Evolutionary conservation across 1,284 basidiomycete genomes (phyloP).

Genomic region (Golubevia pallescens): DNA sequence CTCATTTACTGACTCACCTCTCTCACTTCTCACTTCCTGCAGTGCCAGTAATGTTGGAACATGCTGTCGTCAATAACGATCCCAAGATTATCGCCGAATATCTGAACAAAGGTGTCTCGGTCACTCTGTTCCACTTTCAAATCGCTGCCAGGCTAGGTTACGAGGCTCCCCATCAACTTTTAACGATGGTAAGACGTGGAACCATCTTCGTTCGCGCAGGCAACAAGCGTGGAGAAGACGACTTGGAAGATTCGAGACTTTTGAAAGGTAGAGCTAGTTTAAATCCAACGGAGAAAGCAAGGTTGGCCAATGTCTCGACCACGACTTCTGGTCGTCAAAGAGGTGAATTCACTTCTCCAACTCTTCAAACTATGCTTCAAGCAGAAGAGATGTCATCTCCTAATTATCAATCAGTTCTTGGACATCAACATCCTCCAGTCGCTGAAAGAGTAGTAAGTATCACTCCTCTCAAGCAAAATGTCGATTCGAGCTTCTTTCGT

Average conservation of each 20-base stretch:
- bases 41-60: not conserved
- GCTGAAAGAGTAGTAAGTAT: not conserved
- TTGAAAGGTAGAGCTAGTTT: too few species aligned
- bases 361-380: not conserved
- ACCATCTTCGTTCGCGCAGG: too few species aligned
- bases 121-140: not conserved
- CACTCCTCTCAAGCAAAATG: not conserved
- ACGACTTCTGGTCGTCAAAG: not conserved
- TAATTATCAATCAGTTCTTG: not conserved
- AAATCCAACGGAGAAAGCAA: too few species aligned
- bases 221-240: not conserved
- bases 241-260: not conserved
- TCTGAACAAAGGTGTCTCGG: not conserved
- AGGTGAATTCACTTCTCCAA: not conserved
- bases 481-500: too few species aligned
- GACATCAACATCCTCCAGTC: not conserved
- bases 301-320: too few species aligned
- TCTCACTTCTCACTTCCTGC: not conserved
- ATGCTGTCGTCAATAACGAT: not conserved
- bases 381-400: not conserved
- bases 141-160: not conserved
- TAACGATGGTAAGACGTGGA: too few species aligned
- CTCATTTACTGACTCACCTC: too few species aligned
- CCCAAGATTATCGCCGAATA: not conserved
- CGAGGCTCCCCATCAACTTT: not conserved